Evolutionary conservation across 1,139 yeast species (phyloP).

Genomic region (Chernovozyma sophiae-reginae): DNA sequence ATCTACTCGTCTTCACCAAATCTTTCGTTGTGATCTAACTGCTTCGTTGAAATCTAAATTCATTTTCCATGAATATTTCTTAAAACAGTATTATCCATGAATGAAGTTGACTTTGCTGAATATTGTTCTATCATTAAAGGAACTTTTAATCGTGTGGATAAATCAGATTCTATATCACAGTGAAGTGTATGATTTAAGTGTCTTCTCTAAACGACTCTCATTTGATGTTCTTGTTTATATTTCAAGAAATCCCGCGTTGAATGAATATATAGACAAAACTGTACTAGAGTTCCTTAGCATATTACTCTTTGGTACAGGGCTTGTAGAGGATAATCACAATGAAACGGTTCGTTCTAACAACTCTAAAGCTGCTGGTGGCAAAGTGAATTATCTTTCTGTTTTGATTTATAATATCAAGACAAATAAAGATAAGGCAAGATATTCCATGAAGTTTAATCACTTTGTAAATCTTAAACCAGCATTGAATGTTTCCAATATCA

Average conservation of each 20-base stretch:
- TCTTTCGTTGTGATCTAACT: no score
- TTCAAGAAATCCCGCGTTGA: conserved; percentile 42
- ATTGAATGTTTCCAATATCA: neutral
- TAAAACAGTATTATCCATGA: no score
- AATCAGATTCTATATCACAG: conserved; percentile 46
- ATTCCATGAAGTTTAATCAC: conserved; percentile 27
- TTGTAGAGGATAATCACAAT: neutral
- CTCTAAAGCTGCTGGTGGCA: conserved; percentile 10
- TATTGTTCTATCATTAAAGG: conserved; percentile 31
- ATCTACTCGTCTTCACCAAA: no score
- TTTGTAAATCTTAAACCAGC: conserved; percentile 7
- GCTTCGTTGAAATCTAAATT: no score
- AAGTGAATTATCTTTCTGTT: conserved; percentile 20
- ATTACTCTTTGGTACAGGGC: conserved; percentile 10
- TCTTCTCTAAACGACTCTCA: conserved; percentile 33
- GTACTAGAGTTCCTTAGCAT: conserved; percentile 20
- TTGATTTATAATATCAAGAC: conserved; percentile 21
- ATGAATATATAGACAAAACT: conserved; percentile 30
- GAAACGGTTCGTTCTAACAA: neutral
- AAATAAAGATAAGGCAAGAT: conserved; percentile 18
- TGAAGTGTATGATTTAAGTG: conserved; percentile 37
- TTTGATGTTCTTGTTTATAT: conserved; percentile 37
- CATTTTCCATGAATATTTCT: no score
- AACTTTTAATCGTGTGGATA: conserved; percentile 38
- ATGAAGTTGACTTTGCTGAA: conserved; percentile 22